Percentiles rank a stretch among this genome's conserved stretches.
Conservation (phyloP, 2,329 filamentous ascomycete species). For the Alternaria sp. region DNA sequence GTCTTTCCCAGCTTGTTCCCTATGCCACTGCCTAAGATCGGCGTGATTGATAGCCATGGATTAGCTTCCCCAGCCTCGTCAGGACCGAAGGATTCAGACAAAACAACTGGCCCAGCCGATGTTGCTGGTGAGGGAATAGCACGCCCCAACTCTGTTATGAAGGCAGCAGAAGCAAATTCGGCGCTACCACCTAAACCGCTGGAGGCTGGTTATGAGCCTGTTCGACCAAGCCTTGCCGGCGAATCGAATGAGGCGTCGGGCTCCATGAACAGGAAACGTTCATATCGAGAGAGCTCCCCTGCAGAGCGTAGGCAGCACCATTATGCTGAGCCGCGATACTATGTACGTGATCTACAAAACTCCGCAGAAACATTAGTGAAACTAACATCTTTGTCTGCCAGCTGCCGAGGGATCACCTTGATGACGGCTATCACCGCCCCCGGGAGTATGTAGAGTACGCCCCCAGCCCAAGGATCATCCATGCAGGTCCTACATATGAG, state of each 20-base stretch:
- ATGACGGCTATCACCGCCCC: conserved; percentile 36
- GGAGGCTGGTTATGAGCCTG: conserved; percentile 59
- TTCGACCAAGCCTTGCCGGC: conserved; percentile 44
- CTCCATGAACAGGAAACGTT: conserved; percentile 27
- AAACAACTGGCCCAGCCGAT: conserved; percentile 18
- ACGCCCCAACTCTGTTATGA: conserved; percentile 29
- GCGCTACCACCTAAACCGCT: conserved; percentile 42
- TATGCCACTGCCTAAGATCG: conserved; percentile 52
- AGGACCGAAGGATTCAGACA: conserved; percentile 40
- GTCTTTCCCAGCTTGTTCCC: conserved; percentile 58
- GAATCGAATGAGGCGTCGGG: conserved; percentile 24
- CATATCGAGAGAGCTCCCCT: conserved; percentile 33
- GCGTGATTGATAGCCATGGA: conserved; percentile 41
- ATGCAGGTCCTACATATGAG: conserved; percentile 36
- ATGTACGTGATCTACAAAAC: conserved; percentile 37
- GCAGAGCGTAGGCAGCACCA: conserved; percentile 37
- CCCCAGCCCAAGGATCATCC: conserved; percentile 36
- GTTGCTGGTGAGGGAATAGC: conserved; percentile 26
- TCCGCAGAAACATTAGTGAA: conserved; percentile 4
- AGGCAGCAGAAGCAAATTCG: conserved; percentile 35
- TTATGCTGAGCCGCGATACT: conserved; percentile 42
- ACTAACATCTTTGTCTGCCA: conserved; percentile 26
- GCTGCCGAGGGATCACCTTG: conserved; percentile 36
- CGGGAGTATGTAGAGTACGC: conserved; percentile 41
- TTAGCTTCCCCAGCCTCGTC: conserved; percentile 37